Percentiles rank a stretch among this genome's conserved stretches.
Evolutionary conservation across 371 early-diverging fungal genomes (phyloP).

Genomic region (Phascolomyces articulosus): DNA sequence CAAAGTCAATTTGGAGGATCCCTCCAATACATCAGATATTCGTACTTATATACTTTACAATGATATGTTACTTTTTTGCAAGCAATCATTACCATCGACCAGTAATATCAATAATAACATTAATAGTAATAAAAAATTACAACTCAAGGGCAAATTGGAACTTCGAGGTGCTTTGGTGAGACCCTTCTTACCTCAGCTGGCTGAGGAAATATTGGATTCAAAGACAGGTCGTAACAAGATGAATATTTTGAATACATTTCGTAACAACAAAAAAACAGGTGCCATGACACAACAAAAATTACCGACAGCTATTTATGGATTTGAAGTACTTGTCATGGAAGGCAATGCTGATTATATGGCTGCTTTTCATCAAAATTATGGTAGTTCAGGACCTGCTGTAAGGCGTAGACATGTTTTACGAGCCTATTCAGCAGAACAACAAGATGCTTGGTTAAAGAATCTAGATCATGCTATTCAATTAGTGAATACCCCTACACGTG

Average conservation of each 20-base stretch:
- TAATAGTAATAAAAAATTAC: not conserved
- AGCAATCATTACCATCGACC: not conserved
- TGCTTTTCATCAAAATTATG: conserved; percentile 24
- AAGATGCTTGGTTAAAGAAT: conserved; percentile 20
- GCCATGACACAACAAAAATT: not conserved
- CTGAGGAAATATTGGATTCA: conserved; percentile 4
- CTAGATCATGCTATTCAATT: conserved; percentile 1
- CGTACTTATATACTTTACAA: conserved; percentile 37
- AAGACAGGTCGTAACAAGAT: not conserved
- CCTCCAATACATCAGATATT: conserved; percentile 18
- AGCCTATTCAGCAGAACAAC: conserved; percentile 17
- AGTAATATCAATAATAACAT: too few relatives aligned
- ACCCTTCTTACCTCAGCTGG: conserved; percentile 7
- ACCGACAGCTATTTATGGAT: conserved; percentile 23
- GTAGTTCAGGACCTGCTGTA: conserved; percentile 8
- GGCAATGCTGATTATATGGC: conserved; percentile 13
- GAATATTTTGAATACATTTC: not conserved
- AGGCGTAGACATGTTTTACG: conserved; percentile 25
- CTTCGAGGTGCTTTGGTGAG: not conserved
- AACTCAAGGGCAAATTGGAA: conserved; percentile 1
- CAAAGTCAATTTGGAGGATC: conserved; percentile 31
- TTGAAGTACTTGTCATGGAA: conserved; percentile 27
- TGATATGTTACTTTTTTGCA: conserved; percentile 16
- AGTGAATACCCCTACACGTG: conserved; percentile 3
- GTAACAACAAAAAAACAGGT: not conserved